A percentile compares a stretch with the other conserved stretches of the same genome.
Conservation (phyloP, 2,329 filamentous ascomycete species). For the Paraconiothyrium sp. region DNA sequence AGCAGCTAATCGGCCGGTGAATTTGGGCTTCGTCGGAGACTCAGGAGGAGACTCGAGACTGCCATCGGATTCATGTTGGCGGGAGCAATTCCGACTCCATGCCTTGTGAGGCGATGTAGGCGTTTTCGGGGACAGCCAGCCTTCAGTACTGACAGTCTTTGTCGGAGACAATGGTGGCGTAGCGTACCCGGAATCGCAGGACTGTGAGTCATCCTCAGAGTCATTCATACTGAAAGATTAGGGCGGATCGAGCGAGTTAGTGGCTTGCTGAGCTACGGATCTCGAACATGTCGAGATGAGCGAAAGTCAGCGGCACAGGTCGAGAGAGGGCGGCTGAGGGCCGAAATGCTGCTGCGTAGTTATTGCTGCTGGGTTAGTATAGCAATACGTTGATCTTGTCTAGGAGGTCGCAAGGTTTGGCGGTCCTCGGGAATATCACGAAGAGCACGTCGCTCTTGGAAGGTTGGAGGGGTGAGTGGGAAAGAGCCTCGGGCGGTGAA, state of each 20-base stretch:
- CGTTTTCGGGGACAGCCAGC: conserved; percentile 42
- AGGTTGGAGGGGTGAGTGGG: conserved; percentile 30
- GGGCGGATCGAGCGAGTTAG: conserved; percentile 21
- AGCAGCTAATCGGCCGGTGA: conserved; percentile 23
- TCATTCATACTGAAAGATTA: conserved; percentile 33
- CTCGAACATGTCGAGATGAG: conserved; percentile 37
- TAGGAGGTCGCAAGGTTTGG: conserved; percentile 32
- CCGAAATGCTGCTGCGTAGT: conserved; percentile 29
- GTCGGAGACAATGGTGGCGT: conserved; percentile 48
- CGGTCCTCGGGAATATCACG: conserved; percentile 4
- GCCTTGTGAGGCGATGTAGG: conserved; percentile 44
- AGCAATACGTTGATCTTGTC: conserved; percentile 31
- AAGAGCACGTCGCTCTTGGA: conserved; percentile 22
- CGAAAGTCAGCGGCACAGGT: conserved; percentile 26
- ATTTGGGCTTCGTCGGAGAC: conserved; percentile 38
- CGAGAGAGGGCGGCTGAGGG: conserved; percentile 14
- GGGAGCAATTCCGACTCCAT: conserved; percentile 38
- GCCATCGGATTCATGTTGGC: conserved; percentile 19
- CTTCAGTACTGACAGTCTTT: conserved; percentile 45
- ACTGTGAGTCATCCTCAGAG: conserved; percentile 28
- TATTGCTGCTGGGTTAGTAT: conserved; percentile 49
- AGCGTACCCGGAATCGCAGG: conserved; percentile 28
- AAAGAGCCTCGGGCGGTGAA: conserved; percentile 40
- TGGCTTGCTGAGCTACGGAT: conserved; percentile 19
- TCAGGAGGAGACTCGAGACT: conserved; percentile 28